Conservation (phyloP, 179 eudicot genomes). For the Sideroxylon spinosum region DNA sequence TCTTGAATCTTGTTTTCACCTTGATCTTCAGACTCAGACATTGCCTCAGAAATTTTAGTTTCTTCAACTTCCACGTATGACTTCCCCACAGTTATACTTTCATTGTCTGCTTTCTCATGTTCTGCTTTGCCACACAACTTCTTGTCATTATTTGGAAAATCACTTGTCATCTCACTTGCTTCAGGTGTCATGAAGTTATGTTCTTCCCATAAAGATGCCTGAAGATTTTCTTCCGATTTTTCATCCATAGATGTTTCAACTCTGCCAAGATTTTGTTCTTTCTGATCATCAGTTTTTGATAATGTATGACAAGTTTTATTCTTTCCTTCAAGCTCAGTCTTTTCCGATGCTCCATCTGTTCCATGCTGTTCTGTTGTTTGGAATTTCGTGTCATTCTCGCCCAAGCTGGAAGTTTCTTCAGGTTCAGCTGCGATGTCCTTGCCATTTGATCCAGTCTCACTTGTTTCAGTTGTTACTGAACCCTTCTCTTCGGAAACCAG, state of each 20-base stretch:
- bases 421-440: not conserved
- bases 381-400: not conserved
- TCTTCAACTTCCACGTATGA: slow-evolving; percentile 16
- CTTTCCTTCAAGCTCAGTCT: slow-evolving; percentile 1
- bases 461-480: not conserved
- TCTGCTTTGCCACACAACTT: not conserved
- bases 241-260: not conserved
- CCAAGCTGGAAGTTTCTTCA: not conserved
- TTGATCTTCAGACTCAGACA: not conserved
- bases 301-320: slow-evolving; percentile 5
- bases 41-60: not conserved
- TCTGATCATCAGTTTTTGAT: slow-evolving; percentile 6
- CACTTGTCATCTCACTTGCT: not conserved
- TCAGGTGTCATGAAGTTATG: not conserved
- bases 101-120: slow-evolving; percentile 13
- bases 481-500: slow-evolving; percentile 6
- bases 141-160: not conserved
- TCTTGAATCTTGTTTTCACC: slow-evolving; percentile 14
- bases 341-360: not conserved
- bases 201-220: not conserved
- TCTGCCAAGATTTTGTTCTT: not conserved
- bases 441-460: slow-evolving; percentile 8
- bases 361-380: not conserved
- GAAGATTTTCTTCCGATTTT: not conserved
- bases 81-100: not conserved